Evolutionary conservation across 805 yeast species (phyloP).

Genomic region (Ogataea polymorpha): DNA sequence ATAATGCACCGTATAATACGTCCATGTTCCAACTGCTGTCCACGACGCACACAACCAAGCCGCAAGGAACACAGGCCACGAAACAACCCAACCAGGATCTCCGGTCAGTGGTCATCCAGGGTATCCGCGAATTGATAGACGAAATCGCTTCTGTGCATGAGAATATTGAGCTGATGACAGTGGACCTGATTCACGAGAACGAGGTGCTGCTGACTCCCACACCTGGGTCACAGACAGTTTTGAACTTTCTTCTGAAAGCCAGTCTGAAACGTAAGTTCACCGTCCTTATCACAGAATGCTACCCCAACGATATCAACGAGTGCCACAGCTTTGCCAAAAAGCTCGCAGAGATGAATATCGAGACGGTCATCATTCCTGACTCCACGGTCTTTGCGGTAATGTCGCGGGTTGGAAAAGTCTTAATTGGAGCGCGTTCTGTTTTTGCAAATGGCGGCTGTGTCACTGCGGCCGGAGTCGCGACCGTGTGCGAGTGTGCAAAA

Average conservation of each 20-base stretch:
- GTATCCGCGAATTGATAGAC: slow-evolving; percentile 87
- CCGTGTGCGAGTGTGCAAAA: slow-evolving; percentile 93
- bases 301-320: slow-evolving; percentile 77
- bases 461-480: slow-evolving; percentile 84
- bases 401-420: slow-evolving; percentile 96
- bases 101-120: slow-evolving; percentile 84
- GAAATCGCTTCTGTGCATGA: slow-evolving; percentile 88
- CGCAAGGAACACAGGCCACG: slow-evolving; percentile 25
- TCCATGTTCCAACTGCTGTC: slow-evolving; percentile 85
- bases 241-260: slow-evolving; percentile 82
- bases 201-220: slow-evolving; percentile 88
- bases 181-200: slow-evolving; percentile 91
- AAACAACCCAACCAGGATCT: slow-evolving; percentile 57
- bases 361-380: slow-evolving; percentile 89
- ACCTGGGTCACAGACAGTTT: slow-evolving; percentile 85
- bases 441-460: slow-evolving; percentile 96
- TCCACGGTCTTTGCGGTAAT: slow-evolving; percentile 90
- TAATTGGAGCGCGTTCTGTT: slow-evolving; percentile 88
- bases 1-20: slow-evolving; percentile 56
- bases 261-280: slow-evolving; percentile 87
- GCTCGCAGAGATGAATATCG: slow-evolving; percentile 81
- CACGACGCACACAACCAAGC: slow-evolving; percentile 34
- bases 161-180: slow-evolving; percentile 85
- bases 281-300: slow-evolving; percentile 86
- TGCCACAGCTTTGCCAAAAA: slow-evolving; percentile 80